Percentiles rank a stretch among this genome's conserved stretches.
Evolutionary conservation across 345 rosid genomes (phyloP).

Genomic region (Jatropha curcas): DNA sequence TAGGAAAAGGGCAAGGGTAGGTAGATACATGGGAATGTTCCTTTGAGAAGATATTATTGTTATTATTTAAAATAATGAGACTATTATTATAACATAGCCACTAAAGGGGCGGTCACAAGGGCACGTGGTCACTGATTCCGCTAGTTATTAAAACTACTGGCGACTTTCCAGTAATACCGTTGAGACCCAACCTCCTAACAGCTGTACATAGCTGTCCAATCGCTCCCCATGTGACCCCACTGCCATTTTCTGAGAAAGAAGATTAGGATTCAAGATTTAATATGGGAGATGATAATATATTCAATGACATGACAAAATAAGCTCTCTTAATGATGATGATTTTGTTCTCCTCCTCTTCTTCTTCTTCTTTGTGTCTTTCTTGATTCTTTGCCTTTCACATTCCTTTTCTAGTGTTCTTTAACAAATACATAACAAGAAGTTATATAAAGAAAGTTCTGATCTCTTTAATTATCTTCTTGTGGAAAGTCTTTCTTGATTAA

Average conservation of each 20-base stretch:
- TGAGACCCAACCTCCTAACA: constrained; percentile 59
- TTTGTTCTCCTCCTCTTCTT: neutral
- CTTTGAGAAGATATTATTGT: neutral
- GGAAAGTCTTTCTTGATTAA: too few species aligned
- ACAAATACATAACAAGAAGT: too few species aligned
- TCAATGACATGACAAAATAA: neutral
- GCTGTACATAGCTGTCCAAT: constrained; percentile 83
- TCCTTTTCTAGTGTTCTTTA: too few species aligned
- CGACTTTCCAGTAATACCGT: constrained; percentile 84
- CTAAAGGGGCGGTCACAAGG: constrained; percentile 37
- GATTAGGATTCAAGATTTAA: constrained; percentile 5
- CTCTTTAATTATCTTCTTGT: too few species aligned
- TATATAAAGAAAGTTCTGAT: too few species aligned
- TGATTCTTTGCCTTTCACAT: neutral
- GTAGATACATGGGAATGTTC: constrained; percentile 19
- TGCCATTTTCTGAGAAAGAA: constrained; percentile 21
- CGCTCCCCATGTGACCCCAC: constrained; percentile 60
- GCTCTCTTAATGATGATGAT: neutral
- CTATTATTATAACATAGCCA: constrained; percentile 22
- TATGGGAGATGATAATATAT: too few species aligned
- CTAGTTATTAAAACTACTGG: constrained; percentile 40
- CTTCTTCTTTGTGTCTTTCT: neutral
- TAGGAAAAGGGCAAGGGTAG: neutral
- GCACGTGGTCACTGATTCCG: constrained; percentile 61
- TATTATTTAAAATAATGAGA: constrained; percentile 16